These are phyloP conservation scores for Aspergillus sp. DNA, from an alignment of 2,329 filamentous ascomycete species.

Conservation along the genomic window DNA sequence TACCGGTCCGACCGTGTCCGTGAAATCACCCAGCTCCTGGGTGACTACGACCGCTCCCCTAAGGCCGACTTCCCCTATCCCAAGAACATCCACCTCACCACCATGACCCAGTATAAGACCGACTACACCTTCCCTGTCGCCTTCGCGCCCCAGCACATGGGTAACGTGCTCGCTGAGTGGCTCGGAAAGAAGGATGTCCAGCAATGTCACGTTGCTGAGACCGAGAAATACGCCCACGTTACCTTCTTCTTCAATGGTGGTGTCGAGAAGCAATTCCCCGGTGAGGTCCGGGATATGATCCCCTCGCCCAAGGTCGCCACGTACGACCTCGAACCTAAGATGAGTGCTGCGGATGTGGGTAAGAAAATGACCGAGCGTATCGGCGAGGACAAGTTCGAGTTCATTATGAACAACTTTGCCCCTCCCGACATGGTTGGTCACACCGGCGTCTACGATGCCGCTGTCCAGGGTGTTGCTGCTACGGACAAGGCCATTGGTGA, in stretches of 20 bases:
- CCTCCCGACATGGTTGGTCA: conserved; percentile 99
- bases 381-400: conserved; percentile 76
- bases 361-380: conserved; percentile 85
- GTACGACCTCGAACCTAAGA: conserved; percentile 89
- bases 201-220: conserved; percentile 96
- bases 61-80: conserved; percentile 88
- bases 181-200: conserved; percentile 78
- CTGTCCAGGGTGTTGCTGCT: conserved; percentile 71
- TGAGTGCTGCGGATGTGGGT: conserved; percentile 86
- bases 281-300: conserved; percentile 88
- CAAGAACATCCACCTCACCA: conserved; percentile 76
- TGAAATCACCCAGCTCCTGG: conserved; percentile 90
- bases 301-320: conserved; percentile 91
- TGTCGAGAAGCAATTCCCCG: conserved; percentile 89
- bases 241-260: conserved; percentile 99
- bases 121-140: conserved; percentile 89
- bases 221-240: conserved; percentile 98
- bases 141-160: conserved; percentile 92
- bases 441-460: conserved; percentile 93
- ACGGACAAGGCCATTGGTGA: conserved; percentile 91
- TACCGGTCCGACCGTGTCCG: conserved; percentile 97
- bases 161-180: conserved; percentile 96
- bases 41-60: conserved; percentile 84
- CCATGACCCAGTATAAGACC: conserved; percentile 97
- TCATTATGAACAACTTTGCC: conserved; percentile 99